Evolutionary conservation across 179 eudicot species (phyloP).

Genomic region (Beta lomatogona): DNA sequence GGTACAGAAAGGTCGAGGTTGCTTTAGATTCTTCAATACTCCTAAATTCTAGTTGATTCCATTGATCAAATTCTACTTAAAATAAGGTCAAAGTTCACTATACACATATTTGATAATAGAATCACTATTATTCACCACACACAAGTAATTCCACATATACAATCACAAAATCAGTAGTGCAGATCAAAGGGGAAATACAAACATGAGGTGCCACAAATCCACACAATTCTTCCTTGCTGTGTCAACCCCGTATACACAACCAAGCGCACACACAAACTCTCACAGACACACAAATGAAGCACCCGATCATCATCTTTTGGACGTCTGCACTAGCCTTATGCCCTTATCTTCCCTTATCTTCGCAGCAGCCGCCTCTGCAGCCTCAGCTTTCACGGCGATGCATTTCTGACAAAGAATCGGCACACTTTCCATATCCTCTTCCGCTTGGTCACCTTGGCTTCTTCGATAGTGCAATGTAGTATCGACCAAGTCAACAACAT

Average conservation of each 20-base stretch:
- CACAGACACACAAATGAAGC: background rate
- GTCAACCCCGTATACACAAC: conserved; percentile 3
- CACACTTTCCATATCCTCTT: background rate
- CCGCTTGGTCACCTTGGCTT: background rate
- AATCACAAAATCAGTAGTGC: no score
- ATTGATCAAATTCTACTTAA: no score
- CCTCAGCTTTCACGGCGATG: background rate
- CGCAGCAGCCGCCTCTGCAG: background rate
- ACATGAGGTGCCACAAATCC: no score
- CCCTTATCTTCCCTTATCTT: background rate
- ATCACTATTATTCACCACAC: no score
- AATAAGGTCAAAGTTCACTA: no score
- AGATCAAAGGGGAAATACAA: no score
- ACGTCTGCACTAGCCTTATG: background rate
- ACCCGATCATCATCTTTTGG: background rate
- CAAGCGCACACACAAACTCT: background rate
- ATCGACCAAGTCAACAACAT: background rate
- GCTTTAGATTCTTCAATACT: no score
- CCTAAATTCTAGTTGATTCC: no score
- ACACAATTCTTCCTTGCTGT: no score
- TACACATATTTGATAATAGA: no score
- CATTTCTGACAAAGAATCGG: conserved; percentile 1
- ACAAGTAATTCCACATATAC: no score
- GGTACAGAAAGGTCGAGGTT: no score
- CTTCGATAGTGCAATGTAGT: background rate